Evolutionary conservation across 129 eudicot genomes (phyloP).

Genomic region (Helianthus tuberosus): DNA sequence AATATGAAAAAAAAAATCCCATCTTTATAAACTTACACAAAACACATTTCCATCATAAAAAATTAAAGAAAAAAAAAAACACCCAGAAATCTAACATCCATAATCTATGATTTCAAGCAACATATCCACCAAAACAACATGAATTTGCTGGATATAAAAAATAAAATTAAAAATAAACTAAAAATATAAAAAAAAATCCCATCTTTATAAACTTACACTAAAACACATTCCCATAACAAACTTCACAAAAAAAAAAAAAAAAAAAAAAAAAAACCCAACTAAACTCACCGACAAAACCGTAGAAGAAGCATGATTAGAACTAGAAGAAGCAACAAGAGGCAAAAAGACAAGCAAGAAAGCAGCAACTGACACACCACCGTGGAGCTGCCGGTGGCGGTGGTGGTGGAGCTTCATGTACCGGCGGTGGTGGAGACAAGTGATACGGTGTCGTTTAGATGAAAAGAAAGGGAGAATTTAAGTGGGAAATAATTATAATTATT

Average conservation of each 20-base stretch:
- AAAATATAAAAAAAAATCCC: no score
- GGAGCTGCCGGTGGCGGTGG: slow-evolving; percentile 35
- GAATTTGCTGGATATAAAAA: no score
- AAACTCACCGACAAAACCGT: slow-evolving; percentile 62
- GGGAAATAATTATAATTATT: no score
- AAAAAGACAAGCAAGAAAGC: slow-evolving; percentile 38
- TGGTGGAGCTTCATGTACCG: slow-evolving; percentile 32
- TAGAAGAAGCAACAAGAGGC: slow-evolving; percentile 33
- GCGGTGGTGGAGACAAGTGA: no score
- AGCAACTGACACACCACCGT: slow-evolving; percentile 50
- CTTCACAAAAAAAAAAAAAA: background rate
- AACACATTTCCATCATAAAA: background rate
- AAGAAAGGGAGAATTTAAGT: background rate
- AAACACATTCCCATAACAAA: slow-evolving; percentile 9
- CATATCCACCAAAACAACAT: no score
- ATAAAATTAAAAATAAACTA: no score
- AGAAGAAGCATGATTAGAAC: slow-evolving; percentile 45
- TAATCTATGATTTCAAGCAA: no score
- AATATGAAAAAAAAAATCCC: slow-evolving; percentile 3
- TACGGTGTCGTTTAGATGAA: no score
- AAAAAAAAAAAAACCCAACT: background rate
- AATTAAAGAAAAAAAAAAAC: no score
- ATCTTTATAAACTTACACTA: no score
- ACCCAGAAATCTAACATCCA: no score
- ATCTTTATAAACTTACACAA: slow-evolving; percentile 1